Conservation (phyloP, 352 stramenopile species). For the Phytopythium cucurbitacearum region DNA sequence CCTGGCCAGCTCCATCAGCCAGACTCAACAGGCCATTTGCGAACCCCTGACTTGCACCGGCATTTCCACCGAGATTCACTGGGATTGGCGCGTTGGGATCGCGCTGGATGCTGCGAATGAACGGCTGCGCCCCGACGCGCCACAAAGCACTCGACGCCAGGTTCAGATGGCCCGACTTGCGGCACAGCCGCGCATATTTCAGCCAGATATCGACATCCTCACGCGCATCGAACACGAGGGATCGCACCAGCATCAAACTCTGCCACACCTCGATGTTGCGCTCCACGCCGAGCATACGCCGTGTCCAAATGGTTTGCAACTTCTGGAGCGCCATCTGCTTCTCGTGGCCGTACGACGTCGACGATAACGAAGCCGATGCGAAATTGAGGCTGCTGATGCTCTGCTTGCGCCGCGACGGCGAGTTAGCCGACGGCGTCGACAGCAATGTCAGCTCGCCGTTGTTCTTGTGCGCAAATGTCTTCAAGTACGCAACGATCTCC, state of each 20-base stretch:
- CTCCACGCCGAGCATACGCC: slow-evolving; percentile 93
- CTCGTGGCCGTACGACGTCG: slow-evolving; percentile 66
- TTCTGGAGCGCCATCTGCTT: slow-evolving; percentile 70
- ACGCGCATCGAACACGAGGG: slow-evolving; percentile 84
- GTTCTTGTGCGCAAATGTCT: slow-evolving; percentile 73
- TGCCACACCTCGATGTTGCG: slow-evolving; percentile 93
- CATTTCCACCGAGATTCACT: slow-evolving; percentile 61
- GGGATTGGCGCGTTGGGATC: slow-evolving; percentile 61
- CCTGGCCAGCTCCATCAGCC: slow-evolving; percentile 60
- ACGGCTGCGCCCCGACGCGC: slow-evolving; percentile 73
- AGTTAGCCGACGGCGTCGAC: slow-evolving; percentile 30
- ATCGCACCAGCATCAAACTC: slow-evolving; percentile 94
- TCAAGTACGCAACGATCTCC: slow-evolving; percentile 85
- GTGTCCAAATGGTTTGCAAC: slow-evolving; percentile 80
- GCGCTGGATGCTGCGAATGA: slow-evolving; percentile 73
- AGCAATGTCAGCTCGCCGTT: slow-evolving; percentile 75
- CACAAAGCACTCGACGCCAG: slow-evolving; percentile 79
- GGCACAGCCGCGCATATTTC: slow-evolving; percentile 91
- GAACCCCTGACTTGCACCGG: slow-evolving; percentile 40
- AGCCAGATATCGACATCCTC: slow-evolving; percentile 94
- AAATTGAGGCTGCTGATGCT: slow-evolving; percentile 82
- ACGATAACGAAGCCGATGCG: slow-evolving; percentile 58
- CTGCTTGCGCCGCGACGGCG: slow-evolving; percentile 44
- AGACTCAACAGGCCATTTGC: slow-evolving; percentile 51
- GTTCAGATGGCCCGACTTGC: slow-evolving; percentile 88